Percentiles rank a stretch among this genome's conserved stretches.
Conservation (phyloP, 1,284 basidiomycete genomes). For the Fomitopsis pinicola region DNA sequence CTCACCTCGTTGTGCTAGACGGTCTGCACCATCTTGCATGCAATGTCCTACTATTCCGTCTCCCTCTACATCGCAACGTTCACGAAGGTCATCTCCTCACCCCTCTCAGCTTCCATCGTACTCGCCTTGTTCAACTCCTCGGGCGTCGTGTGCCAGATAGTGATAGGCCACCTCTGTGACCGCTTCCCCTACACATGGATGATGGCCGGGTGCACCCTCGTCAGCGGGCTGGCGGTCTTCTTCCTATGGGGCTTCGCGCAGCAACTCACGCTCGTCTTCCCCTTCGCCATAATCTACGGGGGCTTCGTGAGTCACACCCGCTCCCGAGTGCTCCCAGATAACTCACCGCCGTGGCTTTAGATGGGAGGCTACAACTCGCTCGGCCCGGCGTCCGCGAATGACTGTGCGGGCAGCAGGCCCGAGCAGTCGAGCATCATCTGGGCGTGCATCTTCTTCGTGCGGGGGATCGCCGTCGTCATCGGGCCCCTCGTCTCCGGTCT, state of each 20-base stretch:
- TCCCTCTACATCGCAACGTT: conserved; percentile 26
- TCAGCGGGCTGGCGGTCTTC: conserved; percentile 24
- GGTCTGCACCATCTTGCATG: neutral
- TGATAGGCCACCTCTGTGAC: conserved; percentile 23
- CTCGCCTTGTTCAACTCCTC: conserved; percentile 26
- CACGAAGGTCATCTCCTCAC: conserved; percentile 20
- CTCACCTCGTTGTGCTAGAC: neutral
- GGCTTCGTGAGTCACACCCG: conserved; percentile 15
- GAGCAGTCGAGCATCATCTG: conserved; percentile 24
- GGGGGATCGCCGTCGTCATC: conserved; percentile 22
- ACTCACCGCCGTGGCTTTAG: conserved; percentile 5
- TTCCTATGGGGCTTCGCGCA: conserved; percentile 26
- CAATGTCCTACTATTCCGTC: conserved; percentile 13
- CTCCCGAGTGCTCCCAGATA: neutral
- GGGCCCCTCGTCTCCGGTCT: conserved; percentile 24
- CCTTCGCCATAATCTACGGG: conserved; percentile 25
- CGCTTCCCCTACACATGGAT: conserved; percentile 25
- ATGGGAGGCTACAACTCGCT: conserved; percentile 25
- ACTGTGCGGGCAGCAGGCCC: conserved; percentile 20
- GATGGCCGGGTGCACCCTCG: conserved; percentile 20
- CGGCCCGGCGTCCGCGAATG: conserved; percentile 23
- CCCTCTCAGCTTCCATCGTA: conserved; percentile 22
- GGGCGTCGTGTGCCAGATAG: conserved; percentile 22
- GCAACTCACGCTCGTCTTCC: conserved; percentile 20
- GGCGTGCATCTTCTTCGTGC: conserved; percentile 19